Percentiles rank a stretch among this genome's conserved stretches.
Conservation (phyloP, 23 red algal species). For the Chondrus crispus region DNA sequence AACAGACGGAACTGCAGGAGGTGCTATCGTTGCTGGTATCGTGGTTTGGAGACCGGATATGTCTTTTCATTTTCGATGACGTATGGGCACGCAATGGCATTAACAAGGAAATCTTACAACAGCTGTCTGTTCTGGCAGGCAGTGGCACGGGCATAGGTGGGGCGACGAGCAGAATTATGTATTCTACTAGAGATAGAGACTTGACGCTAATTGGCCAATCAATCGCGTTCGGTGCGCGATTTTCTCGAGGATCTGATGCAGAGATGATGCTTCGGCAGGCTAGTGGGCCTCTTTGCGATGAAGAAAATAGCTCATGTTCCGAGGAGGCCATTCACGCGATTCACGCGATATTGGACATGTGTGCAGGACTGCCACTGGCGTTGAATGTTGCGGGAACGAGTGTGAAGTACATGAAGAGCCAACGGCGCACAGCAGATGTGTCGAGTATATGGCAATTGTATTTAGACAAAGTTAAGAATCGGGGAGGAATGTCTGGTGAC, state of each 20-base stretch:
- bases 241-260: too few relatives aligned
- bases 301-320: too few relatives aligned
- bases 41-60: not conserved
- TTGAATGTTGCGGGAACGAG: not conserved
- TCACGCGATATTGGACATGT: not conserved
- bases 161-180: too few relatives aligned
- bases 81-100: constrained; percentile 14
- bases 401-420: not conserved
- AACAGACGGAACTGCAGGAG: not conserved
- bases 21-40: not conserved
- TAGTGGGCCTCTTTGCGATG: too few relatives aligned
- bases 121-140: not conserved
- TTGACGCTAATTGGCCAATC: too few relatives aligned
- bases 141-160: too few relatives aligned
- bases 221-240: too few relatives aligned
- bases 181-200: too few relatives aligned
- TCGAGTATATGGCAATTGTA: too few relatives aligned
- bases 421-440: not conserved
- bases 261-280: too few relatives aligned
- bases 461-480: not conserved
- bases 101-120: not conserved
- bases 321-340: too few relatives aligned
- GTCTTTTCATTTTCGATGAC: constrained; percentile 35
- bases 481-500: not conserved
- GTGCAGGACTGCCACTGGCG: not conserved